Base-by-base conservation (phyloP, 2,329 filamentous ascomycete genomes). In the Acephala macrosclerotiorum region DNA sequence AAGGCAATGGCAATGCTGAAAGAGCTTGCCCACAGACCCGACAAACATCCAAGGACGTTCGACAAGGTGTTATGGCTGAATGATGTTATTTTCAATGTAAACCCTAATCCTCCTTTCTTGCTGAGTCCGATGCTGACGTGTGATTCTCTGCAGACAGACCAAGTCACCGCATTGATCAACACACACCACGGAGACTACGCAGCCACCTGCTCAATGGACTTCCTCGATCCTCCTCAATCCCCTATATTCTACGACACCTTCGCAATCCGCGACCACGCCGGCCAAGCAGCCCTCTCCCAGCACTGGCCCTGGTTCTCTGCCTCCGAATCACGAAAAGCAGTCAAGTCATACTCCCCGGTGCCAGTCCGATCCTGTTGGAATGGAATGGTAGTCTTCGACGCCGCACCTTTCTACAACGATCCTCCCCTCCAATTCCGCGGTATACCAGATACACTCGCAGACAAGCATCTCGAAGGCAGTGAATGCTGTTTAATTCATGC, bases 401-500 rank as follows among this genome's bases (percentile, higher is more conserved):
- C 85, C 0, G 78, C 79, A n/a, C 85, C 87, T 0, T 89, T 88
- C 72, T 81, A 85, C 53, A 66, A 26, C 18, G 61, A 29, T 47
- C 67, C 8, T 38, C 29, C 64, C 0, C 68, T 92, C 0, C 80
- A 77, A 14, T 92, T 92, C 75, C 85, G 90, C 11, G 89, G 82
- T 1, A 81, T 90, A 16, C 72, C 84, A 0, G 89, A 91, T 73
- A 83, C 82, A 4, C 83, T 94, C 0, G 87, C 87, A 1, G 72
- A 76, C 11, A 73, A 80, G 33, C 90, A 92, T 73, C 80, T 93
- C 33, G 91, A 94, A 77, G 91, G 83, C n/a, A 91, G 88, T n/a
- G 91, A 94, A 77, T 93, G 91, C 79, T 94, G 91, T 77, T 84
- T 94, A 53, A 87, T 93, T 58, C 90, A 93, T 73, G 86, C 86